Base-by-base conservation (phyloP, 305 asterid species). In the Fraxinus sp. region DNA sequence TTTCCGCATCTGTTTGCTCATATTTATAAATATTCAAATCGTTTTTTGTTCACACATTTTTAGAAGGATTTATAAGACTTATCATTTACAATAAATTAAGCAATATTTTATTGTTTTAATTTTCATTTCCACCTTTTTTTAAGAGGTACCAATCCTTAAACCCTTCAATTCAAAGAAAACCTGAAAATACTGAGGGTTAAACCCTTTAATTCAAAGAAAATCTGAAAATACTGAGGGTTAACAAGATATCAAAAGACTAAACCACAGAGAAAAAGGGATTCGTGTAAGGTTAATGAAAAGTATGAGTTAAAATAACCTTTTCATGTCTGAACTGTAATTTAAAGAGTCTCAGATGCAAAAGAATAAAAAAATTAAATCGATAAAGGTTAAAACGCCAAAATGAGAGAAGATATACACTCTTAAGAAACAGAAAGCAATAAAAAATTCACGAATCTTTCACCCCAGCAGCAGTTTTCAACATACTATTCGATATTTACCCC, bases 391-490 rank as follows among this genome's bases (percentile, higher is more conserved):
- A 80, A 13, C 4, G n/a, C 41, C 39, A 57, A 18, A 55, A 73
- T 52, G 79, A 70, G 28, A 74, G 78, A 37, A 73, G 13, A 13
- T 49, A 18, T 59, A 59, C 80, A 20, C 84, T 71, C 82, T 86
- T 32, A 72, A 83, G 83, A 55, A 37, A 72, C 13, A 39, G 46
- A 77, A 52, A 20, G 85, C 76, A 57, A 79, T 71, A 62, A 55
- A 57, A 84, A 32, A 72, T 59, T 81, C 83, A 81, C 89, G 85
- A 88, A 89, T 82, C 79, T 86, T 83, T 79, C 74, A 73, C 70
- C 71, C 83, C 80, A 73, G 80, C 46, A 37, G 84, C 82, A 20
- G 74, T 52, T 16, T 77, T 68, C 66, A 81, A 77, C 32, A 79
- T 82, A 62, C 57, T 41, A 76, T 83, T 84, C 79, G 59, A 59